Conservation (phyloP, 1,284 basidiomycete species). For the Pseudozyma sp. region DNA sequence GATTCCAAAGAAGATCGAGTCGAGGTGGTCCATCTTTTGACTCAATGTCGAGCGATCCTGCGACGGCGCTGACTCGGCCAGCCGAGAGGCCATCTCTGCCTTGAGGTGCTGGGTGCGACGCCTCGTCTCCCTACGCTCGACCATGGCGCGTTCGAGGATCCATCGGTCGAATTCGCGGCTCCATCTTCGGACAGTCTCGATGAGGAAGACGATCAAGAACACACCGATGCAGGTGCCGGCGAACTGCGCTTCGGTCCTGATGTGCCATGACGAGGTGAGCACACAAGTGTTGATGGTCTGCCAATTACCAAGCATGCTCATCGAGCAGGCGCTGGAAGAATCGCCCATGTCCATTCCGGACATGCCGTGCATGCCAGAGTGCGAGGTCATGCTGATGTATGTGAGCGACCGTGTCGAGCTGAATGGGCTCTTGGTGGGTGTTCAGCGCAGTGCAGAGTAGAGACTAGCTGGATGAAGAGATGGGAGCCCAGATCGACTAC, state of each 20-base stretch:
- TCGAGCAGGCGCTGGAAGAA: slow-evolving; percentile 31
- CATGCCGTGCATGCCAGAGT: slow-evolving; percentile 34
- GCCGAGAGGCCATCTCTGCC: slow-evolving; percentile 32
- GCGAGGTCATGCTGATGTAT: slow-evolving; percentile 18
- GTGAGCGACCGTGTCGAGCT: background rate
- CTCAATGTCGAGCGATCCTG: slow-evolving; percentile 26
- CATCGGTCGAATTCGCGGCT: slow-evolving; percentile 60
- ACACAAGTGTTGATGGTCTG: slow-evolving; percentile 54
- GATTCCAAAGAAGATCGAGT: slow-evolving; percentile 46
- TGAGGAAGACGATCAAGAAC: slow-evolving; percentile 57
- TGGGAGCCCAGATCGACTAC: too few species aligned
- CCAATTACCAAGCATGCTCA: slow-evolving; percentile 57
- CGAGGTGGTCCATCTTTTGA: slow-evolving; percentile 32
- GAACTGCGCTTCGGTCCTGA: slow-evolving; percentile 51
- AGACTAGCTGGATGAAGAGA: too few species aligned
- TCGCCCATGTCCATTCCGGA: slow-evolving; percentile 34
- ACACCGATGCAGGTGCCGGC: slow-evolving; percentile 64
- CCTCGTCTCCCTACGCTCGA: slow-evolving; percentile 25
- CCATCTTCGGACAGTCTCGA: slow-evolving; percentile 57
- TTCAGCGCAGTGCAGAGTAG: too few species aligned
- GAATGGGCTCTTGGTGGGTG: background rate
- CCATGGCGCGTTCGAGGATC: slow-evolving; percentile 49
- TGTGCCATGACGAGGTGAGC: slow-evolving; percentile 60
- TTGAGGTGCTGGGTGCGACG: slow-evolving; percentile 27
- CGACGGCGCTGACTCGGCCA: slow-evolving; percentile 18